Conservation (phyloP, 805 yeast genomes). For the Candida sakaeoensis region DNA sequence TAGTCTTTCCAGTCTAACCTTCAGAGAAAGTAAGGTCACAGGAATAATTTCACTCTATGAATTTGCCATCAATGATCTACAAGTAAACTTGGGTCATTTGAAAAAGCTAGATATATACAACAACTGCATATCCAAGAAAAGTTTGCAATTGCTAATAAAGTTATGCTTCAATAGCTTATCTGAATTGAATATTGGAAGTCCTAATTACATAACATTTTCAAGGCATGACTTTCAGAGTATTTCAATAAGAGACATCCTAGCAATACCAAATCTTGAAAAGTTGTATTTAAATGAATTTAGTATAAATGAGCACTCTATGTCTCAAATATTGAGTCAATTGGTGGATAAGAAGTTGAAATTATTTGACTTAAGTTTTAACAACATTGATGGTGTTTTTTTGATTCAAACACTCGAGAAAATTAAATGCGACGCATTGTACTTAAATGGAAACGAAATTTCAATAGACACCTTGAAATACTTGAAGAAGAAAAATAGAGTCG, state of each 20-base stretch:
- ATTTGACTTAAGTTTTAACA: slow-evolving; percentile 36
- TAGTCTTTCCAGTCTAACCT: slow-evolving; percentile 20
- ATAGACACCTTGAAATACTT: slow-evolving; percentile 8
- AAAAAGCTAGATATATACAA: slow-evolving; percentile 35
- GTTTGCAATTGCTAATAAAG: slow-evolving; percentile 36
- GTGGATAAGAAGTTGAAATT: slow-evolving; percentile 15
- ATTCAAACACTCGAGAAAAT: slow-evolving; percentile 25
- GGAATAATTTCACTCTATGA: slow-evolving; percentile 24
- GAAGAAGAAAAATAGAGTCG: slow-evolving; percentile 2
- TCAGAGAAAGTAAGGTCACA: slow-evolving; percentile 26
- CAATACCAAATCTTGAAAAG: slow-evolving; percentile 12
- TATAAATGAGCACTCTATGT: slow-evolving; percentile 32
- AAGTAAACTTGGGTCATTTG: slow-evolving; percentile 12
- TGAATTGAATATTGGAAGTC: slow-evolving; percentile 33
- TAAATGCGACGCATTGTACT: slow-evolving; percentile 18
- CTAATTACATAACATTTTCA: slow-evolving; percentile 26
- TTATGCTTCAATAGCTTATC: slow-evolving; percentile 25
- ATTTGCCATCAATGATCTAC: slow-evolving; percentile 21
- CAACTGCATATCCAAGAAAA: slow-evolving; percentile 38
- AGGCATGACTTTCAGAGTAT: slow-evolving; percentile 4
- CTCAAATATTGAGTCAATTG: slow-evolving; percentile 25
- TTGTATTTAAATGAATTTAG: slow-evolving; percentile 33
- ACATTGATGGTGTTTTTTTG: slow-evolving; percentile 37
- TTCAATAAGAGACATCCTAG: slow-evolving; percentile 3
- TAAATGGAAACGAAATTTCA: slow-evolving; percentile 32